A percentile compares a stretch with the other conserved stretches of the same genome.
These are phyloP conservation scores for Basidioascus undulatus DNA, from an alignment of 768 basidiomycete species.

Conservation along the genomic window DNA sequence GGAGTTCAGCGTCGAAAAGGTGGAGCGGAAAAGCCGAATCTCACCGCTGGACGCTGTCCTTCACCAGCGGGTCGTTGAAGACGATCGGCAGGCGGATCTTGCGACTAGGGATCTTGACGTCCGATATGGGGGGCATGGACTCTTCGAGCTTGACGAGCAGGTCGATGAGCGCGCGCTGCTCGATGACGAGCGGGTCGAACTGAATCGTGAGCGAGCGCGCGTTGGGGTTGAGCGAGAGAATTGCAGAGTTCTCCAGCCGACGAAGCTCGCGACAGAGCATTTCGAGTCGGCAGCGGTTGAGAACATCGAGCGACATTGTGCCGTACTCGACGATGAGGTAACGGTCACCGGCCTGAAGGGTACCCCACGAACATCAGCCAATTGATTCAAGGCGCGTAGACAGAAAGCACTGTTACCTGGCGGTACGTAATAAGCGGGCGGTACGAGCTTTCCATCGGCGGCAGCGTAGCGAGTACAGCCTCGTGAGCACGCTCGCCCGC, in stretches of 20 bases:
- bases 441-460: too few species aligned
- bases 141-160: conserved; percentile 22
- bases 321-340: conserved; percentile 41
- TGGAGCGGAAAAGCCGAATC: too few species aligned
- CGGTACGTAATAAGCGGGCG: too few species aligned
- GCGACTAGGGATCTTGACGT: conserved; percentile 28
- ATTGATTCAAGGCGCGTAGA: too few species aligned
- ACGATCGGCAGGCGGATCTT: conserved; percentile 36
- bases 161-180: conserved; percentile 25
- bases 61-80: conserved; percentile 34
- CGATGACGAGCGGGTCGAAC: conserved; percentile 24
- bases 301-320: conserved; percentile 29
- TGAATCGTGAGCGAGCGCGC: conserved; percentile 21
- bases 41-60: conserved; percentile 31
- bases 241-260: neutral
- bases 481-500: too few species aligned
- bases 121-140: conserved; percentile 22
- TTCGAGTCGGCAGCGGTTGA: too few species aligned
- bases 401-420: too few species aligned
- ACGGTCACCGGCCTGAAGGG: conserved; percentile 40
- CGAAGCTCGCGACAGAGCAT: too few species aligned
- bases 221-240: conserved; percentile 7
- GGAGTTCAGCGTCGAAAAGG: too few species aligned
- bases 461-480: too few species aligned
- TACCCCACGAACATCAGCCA: too few species aligned